phyloP scores from a whole-genome alignment of 371 early-diverging fungal genomes.

The Rhizopus delemar region DNA sequence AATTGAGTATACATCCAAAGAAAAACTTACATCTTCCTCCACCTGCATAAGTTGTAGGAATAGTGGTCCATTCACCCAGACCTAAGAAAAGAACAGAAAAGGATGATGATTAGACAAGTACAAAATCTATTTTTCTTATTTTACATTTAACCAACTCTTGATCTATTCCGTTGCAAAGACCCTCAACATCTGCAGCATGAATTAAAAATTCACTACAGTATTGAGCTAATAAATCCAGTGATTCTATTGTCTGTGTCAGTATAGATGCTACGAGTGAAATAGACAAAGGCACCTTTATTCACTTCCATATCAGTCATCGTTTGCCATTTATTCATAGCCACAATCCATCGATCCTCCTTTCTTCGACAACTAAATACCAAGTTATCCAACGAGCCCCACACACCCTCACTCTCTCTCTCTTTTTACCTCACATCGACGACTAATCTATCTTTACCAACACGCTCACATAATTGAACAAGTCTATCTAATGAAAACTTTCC shows the following conservation, averaged over 20 bases:
- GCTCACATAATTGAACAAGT: slow-evolving; percentile 57
- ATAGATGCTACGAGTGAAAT: too few species aligned
- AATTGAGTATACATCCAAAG: neutral
- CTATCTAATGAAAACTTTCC: slow-evolving; percentile 72
- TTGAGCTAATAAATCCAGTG: slow-evolving; percentile 62
- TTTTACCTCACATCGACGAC: slow-evolving; percentile 88
- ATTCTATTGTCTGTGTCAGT: slow-evolving; percentile 28
- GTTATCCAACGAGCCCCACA: neutral
- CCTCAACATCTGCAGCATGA: slow-evolving; percentile 98
- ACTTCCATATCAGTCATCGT: slow-evolving; percentile 89
- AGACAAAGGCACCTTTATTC: slow-evolving; percentile 55
- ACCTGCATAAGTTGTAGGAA: slow-evolving; percentile 96
- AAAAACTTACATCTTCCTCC: slow-evolving; percentile 74
- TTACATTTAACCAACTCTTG: slow-evolving; percentile 75
- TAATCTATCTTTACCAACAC: slow-evolving; percentile 77
- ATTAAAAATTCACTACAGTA: slow-evolving; percentile 94
- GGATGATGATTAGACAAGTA: too few species aligned
- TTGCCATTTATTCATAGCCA: slow-evolving; percentile 98
- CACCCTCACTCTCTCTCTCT: neutral
- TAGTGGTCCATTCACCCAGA: slow-evolving; percentile 82
- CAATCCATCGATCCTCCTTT: slow-evolving; percentile 77
- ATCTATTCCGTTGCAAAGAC: slow-evolving; percentile 93
- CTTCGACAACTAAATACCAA: slow-evolving; percentile 69
- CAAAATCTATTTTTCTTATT: neutral
- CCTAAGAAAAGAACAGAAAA: slow-evolving; percentile 23